Evolutionary conservation across 176 grass and related monocot species (phyloP), one percentile per base, ranked within the genome.

Genomic region (Ensete ventricosum): DNA sequence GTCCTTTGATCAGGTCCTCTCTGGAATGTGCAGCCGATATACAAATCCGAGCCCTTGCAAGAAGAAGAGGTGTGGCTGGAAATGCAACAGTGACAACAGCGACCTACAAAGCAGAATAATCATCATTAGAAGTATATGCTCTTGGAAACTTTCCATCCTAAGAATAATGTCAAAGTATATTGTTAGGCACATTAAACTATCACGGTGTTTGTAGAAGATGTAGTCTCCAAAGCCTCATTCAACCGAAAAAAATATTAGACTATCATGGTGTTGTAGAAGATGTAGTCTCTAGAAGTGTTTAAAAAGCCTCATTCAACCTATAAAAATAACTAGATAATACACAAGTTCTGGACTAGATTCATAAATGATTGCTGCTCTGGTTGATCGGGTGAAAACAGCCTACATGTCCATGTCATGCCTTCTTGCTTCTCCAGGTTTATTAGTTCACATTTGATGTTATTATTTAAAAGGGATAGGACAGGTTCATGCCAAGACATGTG

Each of bases 21-120:
- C 88, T 83, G 43, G 79, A 84, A 73, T 96, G 91, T 48, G 91
- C 88, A 86, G 91, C 91, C 29, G 91, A 95, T 83, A 95, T 95
- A 73, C 91, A 95, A 71, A 95, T 86, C 2, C 85, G 87, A 19
- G 91, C 88, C 76, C 91, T 88, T 62, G 91, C 88, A 78, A 90
- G 82, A 49, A 96, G 88, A 57, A 94, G 85, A 67, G 91, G 87
- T 69, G 91, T 90, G 0, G 91, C 91, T 7, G 91, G 91, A 76
- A 94, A 94, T 74, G 91, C 88, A 76, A 96, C 88, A 3, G 81
- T 88, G 55, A 88, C 91, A 69, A 96, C 76, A 43, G 91, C 91
- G 79, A 96, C 91, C 91, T 96, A 66, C 20, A 52, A 74, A 20
- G 50, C 12, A 8, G 19, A 64, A 74, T 11, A 43, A 11, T 73